Percentiles rank a stretch among this genome's conserved stretches.
Evolutionary conservation across 2,329 filamentous ascomycete species (phyloP).

Genomic region (Botrytis tulipae): DNA sequence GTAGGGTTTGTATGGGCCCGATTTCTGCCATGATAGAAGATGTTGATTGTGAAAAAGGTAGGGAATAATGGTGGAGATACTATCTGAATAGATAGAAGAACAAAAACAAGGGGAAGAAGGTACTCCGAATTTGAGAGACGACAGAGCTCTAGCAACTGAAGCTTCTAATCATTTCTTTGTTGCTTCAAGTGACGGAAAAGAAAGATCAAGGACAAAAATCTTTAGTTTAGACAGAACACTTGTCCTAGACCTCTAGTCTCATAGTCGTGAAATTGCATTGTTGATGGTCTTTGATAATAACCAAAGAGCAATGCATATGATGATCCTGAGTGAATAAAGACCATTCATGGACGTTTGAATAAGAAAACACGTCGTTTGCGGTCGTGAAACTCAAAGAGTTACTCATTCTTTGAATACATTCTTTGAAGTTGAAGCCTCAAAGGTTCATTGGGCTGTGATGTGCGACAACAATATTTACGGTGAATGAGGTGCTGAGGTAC

Average conservation of each 20-base stretch:
- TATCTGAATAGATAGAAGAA: constrained; percentile 1
- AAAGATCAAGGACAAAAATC: not conserved
- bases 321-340: not conserved
- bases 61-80: constrained; percentile 6
- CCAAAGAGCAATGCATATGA: not conserved
- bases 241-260: not conserved
- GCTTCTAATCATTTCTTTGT: constrained; percentile 7
- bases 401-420: not conserved
- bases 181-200: not conserved
- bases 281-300: not conserved
- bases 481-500: not conserved
- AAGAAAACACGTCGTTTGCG: constrained; percentile 10
- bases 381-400: constrained; percentile 1
- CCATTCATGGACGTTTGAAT: not conserved
- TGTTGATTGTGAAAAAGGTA: not conserved
- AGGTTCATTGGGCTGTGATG: not conserved
- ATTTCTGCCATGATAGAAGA: not conserved
- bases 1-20: not conserved
- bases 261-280: constrained; percentile 4
- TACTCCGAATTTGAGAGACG: not conserved
- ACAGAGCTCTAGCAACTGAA: not conserved
- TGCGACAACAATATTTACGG: not conserved
- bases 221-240: not conserved
- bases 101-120: not conserved
- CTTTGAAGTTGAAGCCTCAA: not conserved